Base-by-base conservation (phyloP, 306 rosid species). In the Lagenaria siceraria region DNA sequence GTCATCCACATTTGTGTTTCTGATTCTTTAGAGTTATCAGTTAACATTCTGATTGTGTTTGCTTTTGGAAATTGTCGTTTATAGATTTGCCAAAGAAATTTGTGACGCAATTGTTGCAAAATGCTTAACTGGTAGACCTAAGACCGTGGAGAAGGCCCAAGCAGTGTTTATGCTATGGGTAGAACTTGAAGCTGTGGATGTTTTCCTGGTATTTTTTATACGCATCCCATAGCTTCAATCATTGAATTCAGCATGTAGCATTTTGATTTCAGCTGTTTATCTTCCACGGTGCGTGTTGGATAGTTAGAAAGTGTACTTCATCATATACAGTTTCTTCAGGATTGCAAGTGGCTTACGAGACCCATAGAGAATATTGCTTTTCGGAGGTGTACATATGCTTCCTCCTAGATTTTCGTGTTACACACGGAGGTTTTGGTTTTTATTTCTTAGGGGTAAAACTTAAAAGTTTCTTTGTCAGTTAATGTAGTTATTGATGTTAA, bases 71-170 rank as follows among this genome's bases (percentile, higher is more conserved):
- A 54, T 75, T 82, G 36, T 65, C 61, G 8, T 71, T n/a, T 62
- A 42, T 78, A 96, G 99, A 87, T 89, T 69, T 35, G 98, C 86
- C 22, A 96, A 96, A 85, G 99, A 96, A 80, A 91, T 85, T 19
- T 96, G 99, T 35, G 99, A 96, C 52, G 87, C 98, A 5, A 80
- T 96, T 78, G 97, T 88, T 80, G 97, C 97, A 1, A 96, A 96
- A 85, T 96, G 99, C 87, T 81, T 96, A 76, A 90, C 99, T 6
- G 99, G 99, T 48, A 86, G 99, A 88, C 93, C 99, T 0, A 95
- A 95, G 90, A 95, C 99, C 3, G 99, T 95, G 83, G 99, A 95
- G 88, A 95, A 95, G 81, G 97, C 99, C 78, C 99, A 92, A 87
- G 91, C 97, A 59, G 88, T 81, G 17, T 96, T 96, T 79, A 84